phyloP scores from a whole-genome alignment of 2,329 filamentous ascomycete genomes.

The Nakataea oryzae region DNA sequence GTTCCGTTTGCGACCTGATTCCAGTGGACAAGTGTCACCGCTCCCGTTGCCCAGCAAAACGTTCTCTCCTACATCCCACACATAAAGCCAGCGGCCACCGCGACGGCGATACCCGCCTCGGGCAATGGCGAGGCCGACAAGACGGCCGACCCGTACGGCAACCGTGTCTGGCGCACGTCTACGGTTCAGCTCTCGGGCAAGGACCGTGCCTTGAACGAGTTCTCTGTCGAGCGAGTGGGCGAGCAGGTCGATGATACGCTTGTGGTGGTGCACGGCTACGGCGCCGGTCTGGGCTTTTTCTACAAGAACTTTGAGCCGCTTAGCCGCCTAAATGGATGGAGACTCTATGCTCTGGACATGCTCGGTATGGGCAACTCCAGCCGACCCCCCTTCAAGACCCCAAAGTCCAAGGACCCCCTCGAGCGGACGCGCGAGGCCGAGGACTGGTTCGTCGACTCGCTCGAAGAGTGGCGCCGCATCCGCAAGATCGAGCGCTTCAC shows the following conservation, averaged over 20 bases:
- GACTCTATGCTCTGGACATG: conserved; percentile 88
- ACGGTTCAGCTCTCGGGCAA: conserved; percentile 80
- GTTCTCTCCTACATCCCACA: conserved; percentile 77
- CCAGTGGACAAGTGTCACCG: conserved; percentile 78
- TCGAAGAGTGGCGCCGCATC: conserved; percentile 90
- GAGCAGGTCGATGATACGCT: conserved; percentile 76
- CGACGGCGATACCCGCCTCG: conserved; percentile 18
- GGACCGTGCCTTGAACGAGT: conserved; percentile 82
- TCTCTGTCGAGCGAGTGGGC: conserved; percentile 74
- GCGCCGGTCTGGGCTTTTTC: conserved; percentile 92
- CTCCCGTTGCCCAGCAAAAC: conserved; percentile 74
- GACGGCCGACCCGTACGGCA: conserved; percentile 65
- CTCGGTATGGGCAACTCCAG: conserved; percentile 88
- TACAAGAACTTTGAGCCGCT: conserved; percentile 95
- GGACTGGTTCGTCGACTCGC: conserved; percentile 87
- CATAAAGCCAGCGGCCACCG: conserved; percentile 62
- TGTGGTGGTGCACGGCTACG: conserved; percentile 95
- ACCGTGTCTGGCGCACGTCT: conserved; percentile 74
- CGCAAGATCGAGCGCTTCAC: conserved; percentile 90
- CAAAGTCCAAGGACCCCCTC: conserved; percentile 66
- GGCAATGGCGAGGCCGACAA: conserved; percentile 1
- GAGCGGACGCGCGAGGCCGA: conserved; percentile 83
- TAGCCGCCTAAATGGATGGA: conserved; percentile 70
- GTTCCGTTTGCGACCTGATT: conserved; percentile 10
- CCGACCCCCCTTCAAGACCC: conserved; percentile 71